phyloP scores from a whole-genome alignment of 352 stramenopile genomes.

The Phytophthora cactorum region DNA sequence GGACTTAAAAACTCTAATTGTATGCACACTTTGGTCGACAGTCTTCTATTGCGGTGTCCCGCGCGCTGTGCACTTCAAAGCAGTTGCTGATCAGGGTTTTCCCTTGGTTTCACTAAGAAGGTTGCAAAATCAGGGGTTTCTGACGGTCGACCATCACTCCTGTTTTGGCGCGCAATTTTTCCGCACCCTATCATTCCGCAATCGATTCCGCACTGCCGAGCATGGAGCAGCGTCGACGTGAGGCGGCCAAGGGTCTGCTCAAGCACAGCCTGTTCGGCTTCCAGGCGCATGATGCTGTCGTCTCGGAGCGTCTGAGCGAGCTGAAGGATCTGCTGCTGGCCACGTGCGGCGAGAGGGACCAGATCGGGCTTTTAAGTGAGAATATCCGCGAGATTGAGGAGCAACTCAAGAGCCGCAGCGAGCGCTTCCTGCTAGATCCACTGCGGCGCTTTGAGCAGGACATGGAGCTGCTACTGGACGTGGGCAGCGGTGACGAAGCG shows the following conservation, averaged over 20 bases:
- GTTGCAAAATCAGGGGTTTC: constrained; percentile 8
- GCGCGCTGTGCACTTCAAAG: neutral
- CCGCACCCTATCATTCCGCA: constrained; percentile 11
- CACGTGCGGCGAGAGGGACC: constrained; percentile 50
- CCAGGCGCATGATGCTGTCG: constrained; percentile 52
- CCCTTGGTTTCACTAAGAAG: neutral
- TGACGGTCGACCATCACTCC: constrained; percentile 23
- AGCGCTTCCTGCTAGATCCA: constrained; percentile 61
- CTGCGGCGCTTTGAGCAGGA: constrained; percentile 71
- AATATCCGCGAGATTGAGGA: constrained; percentile 63
- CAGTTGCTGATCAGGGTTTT: constrained; percentile 3
- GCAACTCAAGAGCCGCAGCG: constrained; percentile 39
- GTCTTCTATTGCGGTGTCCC: constrained; percentile 1
- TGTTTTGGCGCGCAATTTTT: constrained; percentile 28
- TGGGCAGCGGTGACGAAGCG: constrained; percentile 40
- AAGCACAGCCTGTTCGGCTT: constrained; percentile 73
- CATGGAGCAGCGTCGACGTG: constrained; percentile 37
- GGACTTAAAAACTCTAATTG: no score
- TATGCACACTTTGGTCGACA: neutral
- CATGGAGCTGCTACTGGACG: constrained; percentile 65
- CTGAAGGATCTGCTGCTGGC: constrained; percentile 58
- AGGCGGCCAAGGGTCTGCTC: constrained; percentile 27
- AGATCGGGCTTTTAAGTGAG: constrained; percentile 56
- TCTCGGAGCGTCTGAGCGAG: constrained; percentile 47
- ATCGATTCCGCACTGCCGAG: constrained; percentile 7